Base-by-base conservation (phyloP, 805 yeast species). In the Candida easanensis region DNA sequence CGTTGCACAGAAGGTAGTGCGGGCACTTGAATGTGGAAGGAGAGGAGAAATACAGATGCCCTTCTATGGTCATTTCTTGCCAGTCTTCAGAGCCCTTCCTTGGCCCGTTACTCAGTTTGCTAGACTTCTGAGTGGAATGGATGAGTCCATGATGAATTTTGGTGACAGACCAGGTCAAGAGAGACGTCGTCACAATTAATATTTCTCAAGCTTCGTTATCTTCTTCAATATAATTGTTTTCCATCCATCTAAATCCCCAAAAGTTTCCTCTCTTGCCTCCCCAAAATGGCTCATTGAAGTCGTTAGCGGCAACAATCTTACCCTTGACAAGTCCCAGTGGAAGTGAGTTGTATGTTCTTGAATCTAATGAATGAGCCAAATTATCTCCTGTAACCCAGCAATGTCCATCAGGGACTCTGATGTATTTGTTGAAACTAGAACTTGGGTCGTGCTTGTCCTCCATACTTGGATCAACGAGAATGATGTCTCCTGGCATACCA, bases 341-440 rank as follows among this genome's bases (percentile, higher is more conserved):
- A 27, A 93, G 67, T n/a, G 83, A 88, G 30, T 90, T 86, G 60
- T 93, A 93, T 0, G 88, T 79, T 52, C 99, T 70, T 4, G 97
- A 88, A 57, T 93, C 99, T 37, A 90, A 68, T 17, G 96, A 87
- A 52, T 83, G 88, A 21, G 88, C 76, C 44, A 91, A 64, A 58
- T 93, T 93, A 58, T 93, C 99, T 2, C 99, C 99, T 0, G 97
- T 88, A 3, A 90, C 83, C 98, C 98, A 93, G 37, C 88, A 86
- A 64, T 93, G 99, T 3, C 99, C 99, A 52, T 82, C 79, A 1
- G 99, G 99, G 0, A 93, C 90, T 43, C 69, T 71, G 8, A 91
- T 80, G 61, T 71, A 88, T 44, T 77, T 75, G 36, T 65, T 49
- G 38, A 60, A 63, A 16, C 55, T 50, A 4, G 59, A 62, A 20